phyloP scores from a whole-genome alignment of 2,329 filamentous ascomycete genomes.

The Sporothrix pallida region DNA sequence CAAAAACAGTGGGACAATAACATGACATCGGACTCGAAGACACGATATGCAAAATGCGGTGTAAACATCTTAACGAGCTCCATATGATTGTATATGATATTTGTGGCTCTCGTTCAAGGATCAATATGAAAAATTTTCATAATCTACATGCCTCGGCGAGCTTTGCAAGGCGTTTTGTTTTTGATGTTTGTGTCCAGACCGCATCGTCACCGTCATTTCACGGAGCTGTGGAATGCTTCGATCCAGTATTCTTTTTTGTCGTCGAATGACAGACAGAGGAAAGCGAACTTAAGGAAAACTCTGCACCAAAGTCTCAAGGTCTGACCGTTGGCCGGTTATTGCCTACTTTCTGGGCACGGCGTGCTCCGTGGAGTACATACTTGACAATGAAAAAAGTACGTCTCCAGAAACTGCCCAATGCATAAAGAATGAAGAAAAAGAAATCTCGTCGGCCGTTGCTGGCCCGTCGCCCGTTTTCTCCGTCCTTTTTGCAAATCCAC shows the following conservation, averaged over 20 bases:
- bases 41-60: too few species aligned
- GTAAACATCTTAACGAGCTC: too few species aligned
- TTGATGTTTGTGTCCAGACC: neutral
- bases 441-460: slow-evolving; percentile 8
- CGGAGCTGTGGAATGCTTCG: slow-evolving; percentile 18
- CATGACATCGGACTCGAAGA: neutral
- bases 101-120: neutral
- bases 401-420: neutral
- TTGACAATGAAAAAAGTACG: neutral
- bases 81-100: too few species aligned
- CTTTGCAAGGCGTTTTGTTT: neutral
- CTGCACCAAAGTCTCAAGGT: neutral
- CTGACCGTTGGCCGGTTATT: slow-evolving; percentile 21
- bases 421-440: neutral
- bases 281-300: neutral
- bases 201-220: neutral
- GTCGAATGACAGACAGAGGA: neutral
- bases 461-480: slow-evolving; percentile 1
- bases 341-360: neutral
- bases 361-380: slow-evolving; percentile 4
- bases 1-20: slow-evolving; percentile 3
- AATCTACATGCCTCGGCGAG: slow-evolving; percentile 20
- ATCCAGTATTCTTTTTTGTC: neutral
- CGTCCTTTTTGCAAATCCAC: neutral
- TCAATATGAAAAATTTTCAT: slow-evolving; percentile 2